A percentile compares a stretch with the other conserved stretches of the same genome.
phyloP scores from a whole-genome alignment of 1,139 yeast genomes.

The Meyerozyma athensensis region DNA sequence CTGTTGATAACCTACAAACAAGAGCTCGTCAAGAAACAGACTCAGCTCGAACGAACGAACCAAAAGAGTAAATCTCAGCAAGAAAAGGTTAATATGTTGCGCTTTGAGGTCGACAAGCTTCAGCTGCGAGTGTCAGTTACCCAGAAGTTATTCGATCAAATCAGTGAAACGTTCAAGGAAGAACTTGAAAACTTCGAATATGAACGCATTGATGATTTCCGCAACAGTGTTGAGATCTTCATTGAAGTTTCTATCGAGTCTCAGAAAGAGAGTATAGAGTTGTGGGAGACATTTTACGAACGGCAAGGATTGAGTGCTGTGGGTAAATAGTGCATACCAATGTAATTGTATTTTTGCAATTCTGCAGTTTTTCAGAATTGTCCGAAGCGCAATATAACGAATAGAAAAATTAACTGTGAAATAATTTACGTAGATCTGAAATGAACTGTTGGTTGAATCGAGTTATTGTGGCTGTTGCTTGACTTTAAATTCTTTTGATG shows the following conservation, averaged over 20 bases:
- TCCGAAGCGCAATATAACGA: no score
- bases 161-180: slow-evolving; percentile 59
- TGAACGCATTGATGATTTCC: slow-evolving; percentile 78
- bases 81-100: slow-evolving; percentile 54
- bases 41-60: slow-evolving; percentile 48
- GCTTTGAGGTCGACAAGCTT: slow-evolving; percentile 54
- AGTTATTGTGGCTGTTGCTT: no score
- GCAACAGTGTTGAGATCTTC: slow-evolving; percentile 85
- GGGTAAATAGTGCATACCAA: background rate
- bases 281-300: slow-evolving; percentile 88
- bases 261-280: slow-evolving; percentile 90
- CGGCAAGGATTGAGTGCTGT: slow-evolving; percentile 25
- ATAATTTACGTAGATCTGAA: no score
- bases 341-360: no score
- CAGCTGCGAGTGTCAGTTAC: slow-evolving; percentile 54
- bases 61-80: slow-evolving; percentile 55
- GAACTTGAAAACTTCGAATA: slow-evolving; percentile 70
- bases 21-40: slow-evolving; percentile 44
- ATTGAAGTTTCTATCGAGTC: slow-evolving; percentile 89
- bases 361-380: no score
- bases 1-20: slow-evolving; percentile 47
- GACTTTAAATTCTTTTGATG: background rate
- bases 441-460: no score
- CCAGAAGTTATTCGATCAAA: slow-evolving; percentile 55
- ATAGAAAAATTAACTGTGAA: no score